These are phyloP conservation scores for Paraphoma chrysanthemicola DNA, from an alignment of 2,329 filamentous ascomycete species.

Conservation along the genomic window DNA sequence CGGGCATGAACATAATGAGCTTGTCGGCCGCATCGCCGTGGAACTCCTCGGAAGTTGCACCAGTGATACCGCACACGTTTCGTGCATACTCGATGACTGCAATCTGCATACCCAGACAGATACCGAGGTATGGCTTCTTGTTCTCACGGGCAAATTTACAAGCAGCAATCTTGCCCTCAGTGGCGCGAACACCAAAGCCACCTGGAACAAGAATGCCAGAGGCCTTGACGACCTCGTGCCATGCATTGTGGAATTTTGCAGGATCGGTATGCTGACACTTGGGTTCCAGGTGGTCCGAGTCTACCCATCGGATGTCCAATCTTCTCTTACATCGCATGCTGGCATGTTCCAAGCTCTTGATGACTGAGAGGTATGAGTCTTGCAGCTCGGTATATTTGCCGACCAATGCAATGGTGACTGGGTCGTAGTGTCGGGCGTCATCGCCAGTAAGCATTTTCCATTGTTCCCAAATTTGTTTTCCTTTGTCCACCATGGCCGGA, in stretches of 20 bases:
- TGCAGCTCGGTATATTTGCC: constrained; percentile 89
- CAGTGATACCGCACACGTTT: constrained; percentile 70
- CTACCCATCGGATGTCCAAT: constrained; percentile 82
- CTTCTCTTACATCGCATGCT: constrained; percentile 85
- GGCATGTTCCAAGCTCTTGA: constrained; percentile 88
- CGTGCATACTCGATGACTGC: constrained; percentile 90
- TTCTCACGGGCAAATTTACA: constrained; percentile 87
- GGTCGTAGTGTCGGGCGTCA: constrained; percentile 70
- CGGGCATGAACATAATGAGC: constrained; percentile 91
- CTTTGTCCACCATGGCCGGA: constrained; percentile 65
- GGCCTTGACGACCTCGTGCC: constrained; percentile 79
- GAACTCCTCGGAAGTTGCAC: constrained; percentile 65
- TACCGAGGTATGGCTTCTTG: constrained; percentile 82
- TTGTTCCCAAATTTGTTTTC: constrained; percentile 73
- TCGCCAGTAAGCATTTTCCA: constrained; percentile 77
- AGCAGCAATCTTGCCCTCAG: constrained; percentile 87
- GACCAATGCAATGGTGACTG: constrained; percentile 83
- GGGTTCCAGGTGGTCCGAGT: constrained; percentile 82
- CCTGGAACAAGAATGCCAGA: constrained; percentile 73
- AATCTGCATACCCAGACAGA: constrained; percentile 92
- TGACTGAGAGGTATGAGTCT: constrained; percentile 84
- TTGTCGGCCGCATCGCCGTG: constrained; percentile 67
- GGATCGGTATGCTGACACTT: constrained; percentile 67
- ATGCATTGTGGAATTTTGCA: constrained; percentile 81
- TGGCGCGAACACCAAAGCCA: constrained; percentile 83